Percentiles rank a stretch among this genome's conserved stretches.
Evolutionary conservation across 768 basidiomycete genomes (phyloP).

Genomic region (Pleurotus tuber-regium): DNA sequence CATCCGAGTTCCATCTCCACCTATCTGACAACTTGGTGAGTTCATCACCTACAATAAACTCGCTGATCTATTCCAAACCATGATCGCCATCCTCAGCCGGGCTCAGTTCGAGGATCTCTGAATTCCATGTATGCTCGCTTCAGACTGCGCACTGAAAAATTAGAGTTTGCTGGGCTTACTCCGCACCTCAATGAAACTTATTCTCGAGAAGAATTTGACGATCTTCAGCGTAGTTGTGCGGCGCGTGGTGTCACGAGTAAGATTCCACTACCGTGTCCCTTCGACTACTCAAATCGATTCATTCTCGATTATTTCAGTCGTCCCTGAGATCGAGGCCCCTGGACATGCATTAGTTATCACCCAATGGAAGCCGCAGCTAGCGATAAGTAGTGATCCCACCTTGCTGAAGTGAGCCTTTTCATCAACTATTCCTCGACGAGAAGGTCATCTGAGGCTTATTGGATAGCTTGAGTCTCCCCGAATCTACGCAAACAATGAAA

Average conservation of each 20-base stretch:
- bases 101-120: conserved; percentile 13
- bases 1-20: conserved; percentile 18
- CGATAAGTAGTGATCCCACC: conserved; percentile 19
- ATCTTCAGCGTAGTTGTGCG: conserved; percentile 35
- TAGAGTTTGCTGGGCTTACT: conserved; percentile 33
- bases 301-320: conserved; percentile 13
- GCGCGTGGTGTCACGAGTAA: conserved; percentile 29
- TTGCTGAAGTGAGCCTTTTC: conserved; percentile 16
- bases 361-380: conserved; percentile 44
- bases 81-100: conserved; percentile 11
- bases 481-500: conserved; percentile 40
- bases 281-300: not conserved
- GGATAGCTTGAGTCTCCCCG: conserved; percentile 20
- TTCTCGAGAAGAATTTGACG: conserved; percentile 27
- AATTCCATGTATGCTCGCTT: conserved; percentile 16
- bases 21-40: conserved; percentile 20
- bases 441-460: not conserved
- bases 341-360: conserved; percentile 43
- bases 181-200: conserved; percentile 40
- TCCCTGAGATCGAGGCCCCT: conserved; percentile 44
- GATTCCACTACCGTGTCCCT: not conserved
- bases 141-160: conserved; percentile 16
- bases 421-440: not conserved
- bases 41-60: no score
- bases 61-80: no score